These are phyloP conservation scores for Aspergillus fumigatiaffinis DNA, from an alignment of 2,329 filamentous ascomycete genomes.

Conservation along the genomic window DNA sequence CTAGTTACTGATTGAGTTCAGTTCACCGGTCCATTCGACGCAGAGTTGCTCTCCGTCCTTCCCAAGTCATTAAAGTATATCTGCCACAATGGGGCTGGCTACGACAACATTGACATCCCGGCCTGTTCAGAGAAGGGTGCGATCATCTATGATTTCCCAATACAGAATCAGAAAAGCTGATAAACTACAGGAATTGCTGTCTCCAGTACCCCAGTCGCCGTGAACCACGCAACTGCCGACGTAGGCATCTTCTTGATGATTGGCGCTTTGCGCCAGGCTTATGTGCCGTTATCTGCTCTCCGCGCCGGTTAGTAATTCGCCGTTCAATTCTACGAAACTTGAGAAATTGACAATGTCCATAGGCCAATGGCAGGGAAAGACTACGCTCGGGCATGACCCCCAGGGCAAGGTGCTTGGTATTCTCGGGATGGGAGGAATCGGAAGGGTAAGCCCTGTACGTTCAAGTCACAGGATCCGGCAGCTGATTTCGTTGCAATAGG, in stretches of 20 bases:
- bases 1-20: slow-evolving; percentile 9
- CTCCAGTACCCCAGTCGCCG: slow-evolving; percentile 45
- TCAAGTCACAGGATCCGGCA: neutral
- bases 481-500: slow-evolving; percentile 24
- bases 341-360: slow-evolving; percentile 3
- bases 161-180: neutral
- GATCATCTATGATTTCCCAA: neutral
- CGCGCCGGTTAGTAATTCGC: slow-evolving; percentile 31
- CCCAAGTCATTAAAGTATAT: slow-evolving; percentile 47
- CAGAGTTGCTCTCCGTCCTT: slow-evolving; percentile 44
- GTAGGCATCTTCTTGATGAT: slow-evolving; percentile 47
- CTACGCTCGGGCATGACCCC: slow-evolving; percentile 43
- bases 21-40: slow-evolving; percentile 47
- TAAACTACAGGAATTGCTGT: slow-evolving; percentile 32
- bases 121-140: slow-evolving; percentile 48
- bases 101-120: slow-evolving; percentile 57
- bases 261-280: slow-evolving; percentile 43
- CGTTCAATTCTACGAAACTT: neutral
- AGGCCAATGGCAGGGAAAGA: slow-evolving; percentile 42
- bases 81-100: slow-evolving; percentile 56
- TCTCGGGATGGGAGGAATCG: slow-evolving; percentile 48
- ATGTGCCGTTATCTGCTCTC: slow-evolving; percentile 40
- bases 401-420: slow-evolving; percentile 45
- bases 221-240: slow-evolving; percentile 47
- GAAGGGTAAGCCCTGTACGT: slow-evolving; percentile 31